Evolutionary conservation across 768 basidiomycete species (phyloP).

Genomic region (Mycena galericulata): DNA sequence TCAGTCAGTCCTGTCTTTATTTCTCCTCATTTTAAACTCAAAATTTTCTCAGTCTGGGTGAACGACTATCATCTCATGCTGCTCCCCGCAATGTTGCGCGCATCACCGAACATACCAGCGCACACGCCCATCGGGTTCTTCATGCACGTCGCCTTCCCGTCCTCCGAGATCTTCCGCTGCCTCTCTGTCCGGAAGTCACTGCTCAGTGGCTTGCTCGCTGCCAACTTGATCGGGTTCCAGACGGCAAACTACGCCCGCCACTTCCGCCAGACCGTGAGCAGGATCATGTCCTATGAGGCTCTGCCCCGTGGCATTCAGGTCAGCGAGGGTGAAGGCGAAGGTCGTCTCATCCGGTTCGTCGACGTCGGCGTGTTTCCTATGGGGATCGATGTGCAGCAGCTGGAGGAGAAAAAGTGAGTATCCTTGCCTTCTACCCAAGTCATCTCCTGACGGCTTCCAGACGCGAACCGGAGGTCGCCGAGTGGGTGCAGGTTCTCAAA

Average conservation of each 20-base stretch:
- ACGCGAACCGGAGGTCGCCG: conserved; percentile 79
- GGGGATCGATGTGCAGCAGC: conserved; percentile 83
- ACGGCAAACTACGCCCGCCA: conserved; percentile 86
- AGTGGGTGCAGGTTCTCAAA: conserved; percentile 84
- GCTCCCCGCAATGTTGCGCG: conserved; percentile 87
- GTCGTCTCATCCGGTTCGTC: conserved; percentile 69
- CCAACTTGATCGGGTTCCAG: conserved; percentile 95
- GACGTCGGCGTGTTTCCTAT: conserved; percentile 92
- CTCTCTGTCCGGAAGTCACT: conserved; percentile 83
- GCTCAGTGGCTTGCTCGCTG: conserved; percentile 89
- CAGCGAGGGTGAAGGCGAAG: conserved; percentile 49
- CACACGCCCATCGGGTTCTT: conserved; percentile 90
- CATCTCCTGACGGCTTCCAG: conserved; percentile 47
- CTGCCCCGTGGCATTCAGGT: conserved; percentile 87
- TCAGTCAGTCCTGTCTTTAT: conserved; percentile 55
- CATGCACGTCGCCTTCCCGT: conserved; percentile 96
- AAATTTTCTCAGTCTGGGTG: conserved; percentile 67
- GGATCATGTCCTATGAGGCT: conserved; percentile 84
- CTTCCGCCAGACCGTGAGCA: conserved; percentile 86
- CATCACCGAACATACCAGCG: conserved; percentile 63
- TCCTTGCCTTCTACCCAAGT: background rate
- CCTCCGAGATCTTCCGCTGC: conserved; percentile 95
- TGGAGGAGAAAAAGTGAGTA: conserved; percentile 74
- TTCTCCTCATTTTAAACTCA: conserved; percentile 15
- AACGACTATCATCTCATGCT: conserved; percentile 99